phyloP scores from a whole-genome alignment of 176 grass and related monocot genomes.

The Eragrostis curvula region DNA sequence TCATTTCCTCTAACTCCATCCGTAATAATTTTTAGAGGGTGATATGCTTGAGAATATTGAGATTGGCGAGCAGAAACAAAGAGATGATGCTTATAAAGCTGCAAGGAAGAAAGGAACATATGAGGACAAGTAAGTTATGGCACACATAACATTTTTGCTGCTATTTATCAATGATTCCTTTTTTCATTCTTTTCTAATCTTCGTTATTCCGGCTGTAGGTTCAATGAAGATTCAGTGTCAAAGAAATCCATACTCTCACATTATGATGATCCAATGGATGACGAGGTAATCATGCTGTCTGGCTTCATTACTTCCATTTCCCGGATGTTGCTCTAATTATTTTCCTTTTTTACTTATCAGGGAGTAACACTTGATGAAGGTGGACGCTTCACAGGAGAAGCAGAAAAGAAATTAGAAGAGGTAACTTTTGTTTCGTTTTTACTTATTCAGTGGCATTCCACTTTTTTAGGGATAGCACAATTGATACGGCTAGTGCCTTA shows the following conservation, averaged over 20 bases:
- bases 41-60: conserved; percentile 98
- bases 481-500: not conserved
- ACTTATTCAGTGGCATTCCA: not conserved
- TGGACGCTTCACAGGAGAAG: conserved; percentile 78
- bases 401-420: conserved; percentile 89
- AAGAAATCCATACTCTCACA: conserved; percentile 80
- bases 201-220: conserved; percentile 51
- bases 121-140: conserved; percentile 71
- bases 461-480: conserved; percentile 5
- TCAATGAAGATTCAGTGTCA: conserved; percentile 64
- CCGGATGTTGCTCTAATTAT: conserved; percentile 14
- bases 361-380: conserved; percentile 82
- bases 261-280: conserved; percentile 81
- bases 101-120: conserved; percentile 90
- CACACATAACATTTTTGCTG: not conserved
- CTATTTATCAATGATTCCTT: conserved; percentile 14
- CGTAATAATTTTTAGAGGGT: conserved; percentile 55
- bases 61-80: conserved; percentile 91
- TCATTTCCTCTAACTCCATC: conserved; percentile 40
- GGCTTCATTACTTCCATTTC: conserved; percentile 24
- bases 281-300: conserved; percentile 62
- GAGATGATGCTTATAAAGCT: conserved; percentile 74
- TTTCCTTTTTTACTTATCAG: conserved; percentile 46
- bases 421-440: conserved; percentile 32
- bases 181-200: not conserved